These are phyloP conservation scores for Phascolomyces articulosus DNA, from an alignment of 371 early-diverging fungal genomes.

Conservation along the genomic window DNA sequence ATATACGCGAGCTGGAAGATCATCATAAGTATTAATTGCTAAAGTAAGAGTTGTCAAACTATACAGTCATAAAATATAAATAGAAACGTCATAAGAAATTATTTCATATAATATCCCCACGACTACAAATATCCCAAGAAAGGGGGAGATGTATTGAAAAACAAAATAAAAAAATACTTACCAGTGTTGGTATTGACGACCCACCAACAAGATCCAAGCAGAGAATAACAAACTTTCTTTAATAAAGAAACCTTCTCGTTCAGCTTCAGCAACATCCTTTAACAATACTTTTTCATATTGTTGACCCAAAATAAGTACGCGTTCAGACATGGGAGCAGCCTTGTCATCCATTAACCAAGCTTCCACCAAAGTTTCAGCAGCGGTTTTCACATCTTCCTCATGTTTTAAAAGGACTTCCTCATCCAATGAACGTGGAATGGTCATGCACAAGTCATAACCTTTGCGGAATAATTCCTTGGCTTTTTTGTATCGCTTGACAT, in stretches of 20 bases:
- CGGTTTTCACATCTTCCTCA: conserved; percentile 62
- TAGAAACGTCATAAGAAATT: background rate
- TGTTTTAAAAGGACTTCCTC: conserved; percentile 56
- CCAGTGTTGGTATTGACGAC: conserved; percentile 69
- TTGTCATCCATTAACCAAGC: conserved; percentile 74
- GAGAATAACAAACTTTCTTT: conserved; percentile 52
- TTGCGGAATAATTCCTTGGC: conserved; percentile 64
- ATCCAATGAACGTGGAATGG: conserved; percentile 62
- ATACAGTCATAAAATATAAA: background rate
- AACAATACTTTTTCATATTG: conserved; percentile 60
- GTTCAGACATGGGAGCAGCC: conserved; percentile 68
- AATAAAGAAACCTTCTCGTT: conserved; percentile 55
- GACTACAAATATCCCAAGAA: background rate
- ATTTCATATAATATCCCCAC: background rate
- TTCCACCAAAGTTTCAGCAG: conserved; percentile 64
- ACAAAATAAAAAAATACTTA: conserved; percentile 30
- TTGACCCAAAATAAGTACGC: conserved; percentile 62
- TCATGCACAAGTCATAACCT: conserved; percentile 61
- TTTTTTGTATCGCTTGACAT: conserved; percentile 58
- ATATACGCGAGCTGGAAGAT: conserved; percentile 60
- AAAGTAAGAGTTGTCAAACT: conserved; percentile 63
- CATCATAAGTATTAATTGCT: conserved; percentile 62
- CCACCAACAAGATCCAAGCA: conserved; percentile 67
- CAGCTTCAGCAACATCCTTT: conserved; percentile 50
- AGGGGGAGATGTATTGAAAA: no score